Percentiles rank a stretch among this genome's conserved stretches.
These are phyloP conservation scores for Pichia sp. DNA, from an alignment of 1,139 yeast genomes.

Conservation along the genomic window DNA sequence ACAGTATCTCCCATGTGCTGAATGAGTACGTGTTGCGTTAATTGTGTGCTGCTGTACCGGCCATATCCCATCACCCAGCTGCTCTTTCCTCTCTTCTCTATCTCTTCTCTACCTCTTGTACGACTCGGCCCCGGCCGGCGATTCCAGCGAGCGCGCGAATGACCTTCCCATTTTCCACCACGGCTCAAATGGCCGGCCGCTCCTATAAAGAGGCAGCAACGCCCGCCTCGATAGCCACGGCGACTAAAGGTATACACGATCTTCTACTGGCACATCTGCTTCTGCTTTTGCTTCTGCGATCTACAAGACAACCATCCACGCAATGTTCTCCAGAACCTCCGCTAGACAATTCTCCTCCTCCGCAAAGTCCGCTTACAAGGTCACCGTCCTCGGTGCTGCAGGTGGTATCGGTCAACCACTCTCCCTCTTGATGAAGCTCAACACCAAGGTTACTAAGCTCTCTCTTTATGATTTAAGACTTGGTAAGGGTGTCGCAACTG, in stretches of 20 bases:
- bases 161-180: too few species aligned
- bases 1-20: too few species aligned
- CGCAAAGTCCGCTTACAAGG: constrained; percentile 63
- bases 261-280: too few species aligned
- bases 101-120: not conserved
- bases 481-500: constrained; percentile 97
- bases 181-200: too few species aligned
- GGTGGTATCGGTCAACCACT: constrained; percentile 99
- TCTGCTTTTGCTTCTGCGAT: constrained; percentile 1
- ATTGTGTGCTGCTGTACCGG: too few species aligned
- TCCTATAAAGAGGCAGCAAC: too few species aligned
- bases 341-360: constrained; percentile 56
- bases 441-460: constrained; percentile 77
- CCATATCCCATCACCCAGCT: too few species aligned
- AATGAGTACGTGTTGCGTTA: too few species aligned
- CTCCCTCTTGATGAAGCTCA: constrained; percentile 81
- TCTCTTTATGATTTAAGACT: constrained; percentile 88
- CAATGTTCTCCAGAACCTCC: constrained; percentile 33
- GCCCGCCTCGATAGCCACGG: too few species aligned
- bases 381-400: constrained; percentile 90
- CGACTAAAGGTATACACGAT: too few species aligned
- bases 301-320: not conserved
- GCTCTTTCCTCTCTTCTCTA: not conserved
- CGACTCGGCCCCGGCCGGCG: not conserved
- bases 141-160: too few species aligned